These are phyloP conservation scores for Cylindrotheca fusiformis DNA, from an alignment of 108 stramenopile species.

Conservation along the genomic window DNA sequence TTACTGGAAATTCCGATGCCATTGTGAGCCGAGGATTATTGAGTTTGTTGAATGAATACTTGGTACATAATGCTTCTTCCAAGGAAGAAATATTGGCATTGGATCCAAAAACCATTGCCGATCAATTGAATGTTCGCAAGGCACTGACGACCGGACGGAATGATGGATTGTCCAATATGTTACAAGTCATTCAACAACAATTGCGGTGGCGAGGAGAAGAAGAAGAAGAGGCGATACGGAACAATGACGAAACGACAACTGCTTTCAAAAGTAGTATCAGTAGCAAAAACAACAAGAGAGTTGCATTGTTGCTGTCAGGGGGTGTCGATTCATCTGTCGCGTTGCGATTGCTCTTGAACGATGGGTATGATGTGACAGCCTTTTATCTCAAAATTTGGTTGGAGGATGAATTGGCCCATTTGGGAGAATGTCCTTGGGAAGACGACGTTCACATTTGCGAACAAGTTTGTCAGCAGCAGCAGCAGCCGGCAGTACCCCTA, in stretches of 20 bases:
- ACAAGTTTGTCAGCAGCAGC: constrained; percentile 88
- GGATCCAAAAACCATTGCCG: constrained; percentile 49
- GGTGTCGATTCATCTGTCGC: constrained; percentile 97
- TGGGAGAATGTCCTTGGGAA: constrained; percentile 96
- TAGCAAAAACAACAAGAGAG: constrained; percentile 32
- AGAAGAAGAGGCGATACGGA: neutral
- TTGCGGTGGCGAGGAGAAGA: constrained; percentile 16
- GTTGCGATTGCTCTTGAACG: constrained; percentile 70
- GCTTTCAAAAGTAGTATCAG: no score
- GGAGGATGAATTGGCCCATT: constrained; percentile 93
- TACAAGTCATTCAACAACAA: constrained; percentile 59
- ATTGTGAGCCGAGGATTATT: constrained; percentile 72
- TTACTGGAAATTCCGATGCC: constrained; percentile 70
- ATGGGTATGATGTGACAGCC: constrained; percentile 89
- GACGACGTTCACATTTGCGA: constrained; percentile 75
- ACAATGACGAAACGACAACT: neutral
- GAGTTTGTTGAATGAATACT: constrained; percentile 34
- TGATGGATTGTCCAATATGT: constrained; percentile 83
- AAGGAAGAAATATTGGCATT: constrained; percentile 45
- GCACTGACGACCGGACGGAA: constrained; percentile 71
- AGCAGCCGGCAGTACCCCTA: constrained; percentile 50
- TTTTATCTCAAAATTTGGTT: constrained; percentile 98
- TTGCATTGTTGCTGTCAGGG: constrained; percentile 92
- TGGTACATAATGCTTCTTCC: constrained; percentile 3
- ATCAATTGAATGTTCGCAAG: constrained; percentile 45